Evolutionary conservation across 225 moss, liverwort and hornwort species (phyloP), one percentile per base, ranked within the genome.

Genomic region (Pseudisothecium myosuroides): DNA sequence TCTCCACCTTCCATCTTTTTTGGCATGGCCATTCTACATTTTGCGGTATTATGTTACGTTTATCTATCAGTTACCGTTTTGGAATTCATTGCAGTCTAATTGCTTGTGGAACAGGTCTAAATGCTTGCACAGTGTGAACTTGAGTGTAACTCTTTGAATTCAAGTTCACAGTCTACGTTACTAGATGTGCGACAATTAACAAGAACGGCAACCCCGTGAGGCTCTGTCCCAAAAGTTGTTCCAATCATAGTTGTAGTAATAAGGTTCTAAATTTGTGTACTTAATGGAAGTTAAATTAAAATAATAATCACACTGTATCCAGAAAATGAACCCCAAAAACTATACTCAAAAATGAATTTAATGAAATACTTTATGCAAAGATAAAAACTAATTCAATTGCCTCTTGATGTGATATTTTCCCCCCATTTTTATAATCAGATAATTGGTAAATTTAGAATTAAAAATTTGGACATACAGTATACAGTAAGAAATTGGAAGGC

Each of bases 311-410:
- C 12, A n/a, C 2, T 37, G 11, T 11, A 21, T 67, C n/a, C 4
- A 11, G 5, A 6, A 20, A 37, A 20, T 11, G 11, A 37, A 66
- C 8, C 0, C 0, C 7, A 23, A 24, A 13, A 69, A 69, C 0
- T 14, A 3, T 14, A 24, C 1, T 39, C 1, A 69, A 69, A 41
- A 12, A 2, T 14, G 14, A 5, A 4, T 26, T 11, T 8, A 1
- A 4, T 39, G 26, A 69, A 41, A 8, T 69, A 14, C 39, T 39
- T 24, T 69, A 24, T 41, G 5, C 14, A 13, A 39, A 69, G 23
- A 39, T 23, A 1, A 69, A 39, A 17, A 2, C 3, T 23, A 69
- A 39, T 8, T 23, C 39, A 69, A 39, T 13, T 39, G 13, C 4
- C 6, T 22, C 12, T 39, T 68, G 7, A 65, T 68, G 23, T 68